Evolutionary conservation across 768 basidiomycete genomes (phyloP), one percentile per base, ranked within the genome.

Genomic region (Mrakia gelida): DNA sequence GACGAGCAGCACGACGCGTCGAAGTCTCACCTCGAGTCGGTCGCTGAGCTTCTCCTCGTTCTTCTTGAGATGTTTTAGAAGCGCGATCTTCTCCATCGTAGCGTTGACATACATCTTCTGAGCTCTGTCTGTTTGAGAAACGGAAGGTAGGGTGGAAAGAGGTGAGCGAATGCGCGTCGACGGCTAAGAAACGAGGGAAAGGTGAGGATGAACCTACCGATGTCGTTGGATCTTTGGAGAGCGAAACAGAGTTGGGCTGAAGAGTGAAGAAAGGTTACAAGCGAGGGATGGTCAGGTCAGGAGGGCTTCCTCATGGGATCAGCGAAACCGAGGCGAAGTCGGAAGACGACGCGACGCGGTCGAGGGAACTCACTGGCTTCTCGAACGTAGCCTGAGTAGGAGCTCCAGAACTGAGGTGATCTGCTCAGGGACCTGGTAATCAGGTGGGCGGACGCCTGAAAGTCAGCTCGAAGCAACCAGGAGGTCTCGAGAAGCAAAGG

Each of bases 331-430:
- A 56, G 26, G 23, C 10, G 15, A 26, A 54, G 56, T 8, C 7
- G 7, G 23, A 56, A 56, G 56, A 5, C 4, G 18, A 59, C 38
- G 59, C n/a, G 59, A 59, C 26, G 28, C 26, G 59, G 9, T 59
- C 59, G 49, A 52, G 15, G 45, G 2, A 45, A 79, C 82, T 80
- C 63, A 83, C 84, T 81, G 0, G 84, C 80, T 72, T 83, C 82
- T 61, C 82, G 79, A 45, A 83, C 52, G 75, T 81, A 84, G 3
- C 79, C 80, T 61, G 83, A 83, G 56, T 84, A 84, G 18, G 80
- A 82, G 34, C 79, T 82, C 84, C 84, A 84, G 76, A 83, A 83
- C 70, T 84, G 84, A 3, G 83, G 82, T 10, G 67, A 70, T 43
- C 67, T 18, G 41, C 67, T 70, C 21, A 70, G 41, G 11, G 67